Base-by-base conservation (phyloP, 768 basidiomycete species). In the Pisolithus albus region DNA sequence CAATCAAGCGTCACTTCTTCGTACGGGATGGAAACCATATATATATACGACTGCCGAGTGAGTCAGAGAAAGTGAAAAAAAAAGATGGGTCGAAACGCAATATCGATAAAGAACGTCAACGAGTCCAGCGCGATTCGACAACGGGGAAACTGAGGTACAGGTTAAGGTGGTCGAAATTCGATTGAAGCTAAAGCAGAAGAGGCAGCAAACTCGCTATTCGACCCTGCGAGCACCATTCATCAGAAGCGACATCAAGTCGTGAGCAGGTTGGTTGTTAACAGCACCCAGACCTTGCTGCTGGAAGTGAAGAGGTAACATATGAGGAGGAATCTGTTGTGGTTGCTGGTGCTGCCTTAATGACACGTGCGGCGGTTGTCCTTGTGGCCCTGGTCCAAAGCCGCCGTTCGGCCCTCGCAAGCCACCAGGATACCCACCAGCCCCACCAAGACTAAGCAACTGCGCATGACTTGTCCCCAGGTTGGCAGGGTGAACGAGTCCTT, bases 181-280 rank as follows among this genome's bases (percentile, higher is more conserved):
- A 47, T 23, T 54, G 47, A 49, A 59, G 58, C 43, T 34, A 23
- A 13, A 13, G 43, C 13, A 30, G 24, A 45, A 16, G 24, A 45
- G 24, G 11, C 24, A 57, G 47, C 54, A 40, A 57, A 44, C 40
- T 49, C 47, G 48, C 44, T 52, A 49, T 58, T 81, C 71, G 88
- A 59, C 85, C 67, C 86, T 73, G 57, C 79, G 83, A 38, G 57
- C 54, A 50, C 83, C 84, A 49, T 83, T 84, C 86, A 92, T 83
- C 55, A 92, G 77, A 53, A 92, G 75, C 42, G 88, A 82, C 83
- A 92, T 90, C 58, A 92, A 70, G 63, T 92, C 88, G 55, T 86
- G 83, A 41, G 81, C 70, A 32, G 80, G 78, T 59, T 81, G 82
- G 54, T 72, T 80, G 62, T 71, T 77, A 19, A 72, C 66, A 16